Evolutionary conservation across 2,329 filamentous ascomycete genomes (phyloP), one percentile per base, ranked within the genome.

Genomic region (Cordyceps cateniannulata): DNA sequence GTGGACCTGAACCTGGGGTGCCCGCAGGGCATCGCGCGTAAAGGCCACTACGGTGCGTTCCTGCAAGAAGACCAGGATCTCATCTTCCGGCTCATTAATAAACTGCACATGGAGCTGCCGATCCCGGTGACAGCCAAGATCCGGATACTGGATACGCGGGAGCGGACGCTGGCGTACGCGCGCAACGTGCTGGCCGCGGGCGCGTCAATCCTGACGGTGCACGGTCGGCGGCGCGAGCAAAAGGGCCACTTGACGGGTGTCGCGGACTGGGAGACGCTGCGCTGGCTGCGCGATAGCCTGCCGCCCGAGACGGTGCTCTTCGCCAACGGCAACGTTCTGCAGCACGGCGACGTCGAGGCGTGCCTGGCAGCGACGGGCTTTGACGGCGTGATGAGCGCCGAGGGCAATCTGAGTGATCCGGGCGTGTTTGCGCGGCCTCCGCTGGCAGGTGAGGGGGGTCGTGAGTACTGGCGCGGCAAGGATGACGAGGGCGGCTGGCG

Each of bases 91-190:
- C 79, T 99, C 70, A 91, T 99, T 69, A 87, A 88, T 67, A 91
- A 79, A n/a, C 78, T 98, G 50, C 90, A 97, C 70, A 82, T 82
- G 45, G 83, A 91, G 60, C 81, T 99, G 3, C 76, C 87, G 3
- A 78, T 99, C 0, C 95, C 95, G 0, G 87, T 99, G 16, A 98
- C 95, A 2, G 95, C 93, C 27, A 99, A 99, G 76, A 96, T 99
- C 68, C 84, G 95, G 9, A 87, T 98, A 22, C 80, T 96, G 5
- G 93, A 97, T 45, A 93, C 89, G 0, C 88, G 82, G 64, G 93
- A 97, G 76, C 86, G 88, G 71, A 97, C 93, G 0, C 76, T 99
- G 64, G 87, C 86, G 49, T 99, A 99, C 73, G 95, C 95, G 14
- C 85, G 86, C 68, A 96, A 91, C 74, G 89, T 98, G 1, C 75